Percentiles rank a stretch among this genome's conserved stretches.
Evolutionary conservation across 2,329 filamentous ascomycete species (phyloP).

Genomic region (Torrubiella hemipterigena): DNA sequence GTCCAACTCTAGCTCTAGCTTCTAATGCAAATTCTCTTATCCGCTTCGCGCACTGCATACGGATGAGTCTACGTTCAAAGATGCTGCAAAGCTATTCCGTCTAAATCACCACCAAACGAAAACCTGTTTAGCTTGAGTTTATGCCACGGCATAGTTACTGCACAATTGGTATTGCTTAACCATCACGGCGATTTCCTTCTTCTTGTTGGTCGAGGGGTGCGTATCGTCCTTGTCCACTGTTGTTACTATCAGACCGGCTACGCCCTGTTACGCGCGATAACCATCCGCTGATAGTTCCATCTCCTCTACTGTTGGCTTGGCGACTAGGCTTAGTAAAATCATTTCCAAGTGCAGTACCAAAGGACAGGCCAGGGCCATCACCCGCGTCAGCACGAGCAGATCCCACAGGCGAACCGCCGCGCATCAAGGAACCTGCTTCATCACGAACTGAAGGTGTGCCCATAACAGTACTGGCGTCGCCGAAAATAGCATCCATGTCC

Average conservation of each 20-base stretch:
- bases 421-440: constrained; percentile 74
- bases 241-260: constrained; percentile 23
- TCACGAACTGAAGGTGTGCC: constrained; percentile 64
- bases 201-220: constrained; percentile 29
- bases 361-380: constrained; percentile 63
- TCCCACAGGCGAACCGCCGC: constrained; percentile 58
- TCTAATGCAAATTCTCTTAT: constrained; percentile 10
- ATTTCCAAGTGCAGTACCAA: constrained; percentile 58
- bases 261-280: constrained; percentile 27
- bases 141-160: no score
- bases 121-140: no score
- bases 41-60: neutral
- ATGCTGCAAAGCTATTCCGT: no score
- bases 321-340: constrained; percentile 31
- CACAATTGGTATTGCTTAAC: constrained; percentile 9
- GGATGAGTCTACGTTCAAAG: constrained; percentile 12
- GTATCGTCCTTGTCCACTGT: constrained; percentile 28
- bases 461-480: constrained; percentile 76
- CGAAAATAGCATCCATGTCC: constrained; percentile 92
- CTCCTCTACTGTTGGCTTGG: constrained; percentile 18
- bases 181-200: constrained; percentile 15
- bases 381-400: constrained; percentile 48
- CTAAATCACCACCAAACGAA: no score
- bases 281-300: constrained; percentile 39
- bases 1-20: no score